These are phyloP conservation scores for Scheffersomyces cryptocercus DNA, from an alignment of 1,139 yeast species.

Conservation along the genomic window DNA sequence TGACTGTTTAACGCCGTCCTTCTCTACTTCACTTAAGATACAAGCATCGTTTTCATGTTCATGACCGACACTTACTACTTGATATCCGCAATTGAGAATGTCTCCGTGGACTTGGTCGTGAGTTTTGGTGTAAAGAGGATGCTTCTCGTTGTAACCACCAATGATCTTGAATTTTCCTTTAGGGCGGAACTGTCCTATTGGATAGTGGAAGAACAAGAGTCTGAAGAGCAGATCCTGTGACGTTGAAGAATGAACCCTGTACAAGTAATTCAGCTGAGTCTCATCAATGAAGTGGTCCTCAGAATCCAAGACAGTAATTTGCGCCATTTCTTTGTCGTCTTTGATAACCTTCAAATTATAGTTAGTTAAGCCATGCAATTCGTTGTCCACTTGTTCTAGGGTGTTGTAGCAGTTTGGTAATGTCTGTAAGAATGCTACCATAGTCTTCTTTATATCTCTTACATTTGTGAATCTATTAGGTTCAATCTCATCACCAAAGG, in stretches of 20 bases:
- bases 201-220: slow-evolving; percentile 50
- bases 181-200: slow-evolving; percentile 55
- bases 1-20: slow-evolving; percentile 13
- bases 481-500: slow-evolving; percentile 39
- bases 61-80: slow-evolving; percentile 53
- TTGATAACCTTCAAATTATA: slow-evolving; percentile 28
- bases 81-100: slow-evolving; percentile 37
- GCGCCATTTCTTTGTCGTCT: slow-evolving; percentile 19
- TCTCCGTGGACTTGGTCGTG: slow-evolving; percentile 37
- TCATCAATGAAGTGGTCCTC: slow-evolving; percentile 27
- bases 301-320: slow-evolving; percentile 38
- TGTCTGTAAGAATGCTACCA: slow-evolving; percentile 25
- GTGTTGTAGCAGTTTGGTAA: slow-evolving; percentile 42
- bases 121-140: slow-evolving; percentile 34
- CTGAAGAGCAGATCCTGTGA: slow-evolving; percentile 22
- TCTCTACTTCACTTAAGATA: slow-evolving; percentile 18
- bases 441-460: slow-evolving; percentile 5
- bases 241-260: slow-evolving; percentile 11
- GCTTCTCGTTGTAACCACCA: slow-evolving; percentile 51
- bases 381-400: slow-evolving; percentile 11
- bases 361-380: slow-evolving; percentile 38
- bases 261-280: slow-evolving; percentile 29
- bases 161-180: slow-evolving; percentile 47
- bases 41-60: slow-evolving; percentile 62
- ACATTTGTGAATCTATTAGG: slow-evolving; percentile 5